Conservation (phyloP, 176 grass and related monocot species). For the Phoenix roebelenii region DNA sequence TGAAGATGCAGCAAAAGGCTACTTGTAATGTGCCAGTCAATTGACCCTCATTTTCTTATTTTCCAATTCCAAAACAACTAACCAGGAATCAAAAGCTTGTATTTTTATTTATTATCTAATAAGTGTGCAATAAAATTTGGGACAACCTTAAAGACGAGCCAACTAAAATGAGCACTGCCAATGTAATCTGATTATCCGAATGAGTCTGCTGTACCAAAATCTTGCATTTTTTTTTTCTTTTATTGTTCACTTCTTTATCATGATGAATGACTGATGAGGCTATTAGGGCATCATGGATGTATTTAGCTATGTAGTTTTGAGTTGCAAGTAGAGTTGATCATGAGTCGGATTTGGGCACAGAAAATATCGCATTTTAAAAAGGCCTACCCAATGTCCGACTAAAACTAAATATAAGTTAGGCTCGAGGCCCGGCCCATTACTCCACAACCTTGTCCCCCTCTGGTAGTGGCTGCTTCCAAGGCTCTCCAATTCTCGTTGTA, state of each 20-base stretch:
- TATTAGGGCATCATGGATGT: slow-evolving; percentile 22
- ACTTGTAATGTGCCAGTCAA: too few species aligned
- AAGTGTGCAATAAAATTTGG: too few species aligned
- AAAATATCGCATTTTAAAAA: too few species aligned
- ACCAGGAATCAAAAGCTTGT: too few species aligned
- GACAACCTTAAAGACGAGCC: neutral
- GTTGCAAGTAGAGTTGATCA: slow-evolving; percentile 6
- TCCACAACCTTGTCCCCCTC: slow-evolving; percentile 55
- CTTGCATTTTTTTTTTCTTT: slow-evolving; percentile 4
- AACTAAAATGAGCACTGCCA: neutral
- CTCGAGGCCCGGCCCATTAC: neutral
- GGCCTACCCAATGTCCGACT: too few species aligned
- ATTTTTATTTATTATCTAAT: too few species aligned
- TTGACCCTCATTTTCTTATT: too few species aligned
- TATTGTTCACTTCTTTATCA: neutral
- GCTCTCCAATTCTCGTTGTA: slow-evolving; percentile 98
- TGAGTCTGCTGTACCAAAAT: slow-evolving; percentile 12
- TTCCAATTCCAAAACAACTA: too few species aligned
- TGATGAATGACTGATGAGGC: neutral
- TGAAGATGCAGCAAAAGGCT: too few species aligned
- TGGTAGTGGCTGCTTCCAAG: slow-evolving; percentile 87
- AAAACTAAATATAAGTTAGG: too few species aligned
- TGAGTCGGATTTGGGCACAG: too few species aligned
- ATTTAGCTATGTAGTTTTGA: slow-evolving; percentile 52
- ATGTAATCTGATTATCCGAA: slow-evolving; percentile 1